Evolutionary conservation across 2,329 filamentous ascomycete species (phyloP).

Genomic region (Fusarium algeriense): DNA sequence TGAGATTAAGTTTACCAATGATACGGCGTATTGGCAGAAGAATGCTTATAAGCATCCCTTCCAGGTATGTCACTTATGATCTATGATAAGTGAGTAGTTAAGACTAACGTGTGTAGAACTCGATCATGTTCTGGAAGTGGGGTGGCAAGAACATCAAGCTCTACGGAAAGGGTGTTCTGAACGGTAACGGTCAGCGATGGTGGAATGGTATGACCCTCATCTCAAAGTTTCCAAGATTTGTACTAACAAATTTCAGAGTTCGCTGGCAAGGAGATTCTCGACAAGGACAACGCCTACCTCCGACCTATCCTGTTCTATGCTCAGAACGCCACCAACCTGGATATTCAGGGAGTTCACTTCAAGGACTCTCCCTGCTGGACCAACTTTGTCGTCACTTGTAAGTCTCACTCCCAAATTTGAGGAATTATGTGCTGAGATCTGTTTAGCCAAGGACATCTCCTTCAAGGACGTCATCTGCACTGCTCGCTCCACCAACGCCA

Average conservation of each 20-base stretch:
- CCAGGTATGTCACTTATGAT: slow-evolving; percentile 22
- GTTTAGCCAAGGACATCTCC: slow-evolving; percentile 37
- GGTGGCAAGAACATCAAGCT: slow-evolving; percentile 42
- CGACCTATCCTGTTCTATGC: slow-evolving; percentile 45
- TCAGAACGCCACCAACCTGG: slow-evolving; percentile 41
- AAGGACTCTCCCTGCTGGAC: slow-evolving; percentile 46
- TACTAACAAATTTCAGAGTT: slow-evolving; percentile 23
- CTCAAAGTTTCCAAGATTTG: fast-evolving
- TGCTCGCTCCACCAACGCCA: slow-evolving; percentile 42
- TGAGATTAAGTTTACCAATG: slow-evolving; percentile 46
- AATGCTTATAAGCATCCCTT: slow-evolving; percentile 43
- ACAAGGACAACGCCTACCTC: slow-evolving; percentile 37
- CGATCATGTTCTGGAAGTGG: slow-evolving; percentile 45
- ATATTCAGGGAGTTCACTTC: slow-evolving; percentile 43
- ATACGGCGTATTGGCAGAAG: slow-evolving; percentile 41
- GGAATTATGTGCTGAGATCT: background rate
- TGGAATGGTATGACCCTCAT: slow-evolving; percentile 32
- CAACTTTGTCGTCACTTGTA: slow-evolving; percentile 44
- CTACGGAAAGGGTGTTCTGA: slow-evolving; percentile 42
- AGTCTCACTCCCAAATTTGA: background rate
- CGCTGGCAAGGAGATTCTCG: slow-evolving; percentile 40
- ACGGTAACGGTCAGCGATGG: slow-evolving; percentile 44
- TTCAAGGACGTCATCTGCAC: slow-evolving; percentile 44
- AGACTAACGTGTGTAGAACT: slow-evolving; percentile 29
- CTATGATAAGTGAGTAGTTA: fast-evolving